Conservation (phyloP, 2,329 filamentous ascomycete species). For the Epichloe hybrida region DNA sequence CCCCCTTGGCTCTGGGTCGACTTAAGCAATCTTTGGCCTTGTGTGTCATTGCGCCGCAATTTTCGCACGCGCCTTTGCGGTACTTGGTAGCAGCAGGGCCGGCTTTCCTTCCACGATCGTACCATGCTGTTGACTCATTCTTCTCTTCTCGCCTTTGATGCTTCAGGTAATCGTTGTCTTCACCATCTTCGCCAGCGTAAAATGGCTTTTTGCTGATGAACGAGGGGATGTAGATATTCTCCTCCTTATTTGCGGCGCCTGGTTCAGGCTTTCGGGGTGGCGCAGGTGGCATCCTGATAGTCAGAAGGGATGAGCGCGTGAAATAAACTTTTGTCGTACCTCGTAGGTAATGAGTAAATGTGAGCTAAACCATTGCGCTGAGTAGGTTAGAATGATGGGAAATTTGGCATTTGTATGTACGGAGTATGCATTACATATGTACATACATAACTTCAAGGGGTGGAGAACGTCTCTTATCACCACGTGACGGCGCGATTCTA, state of each 20-base stretch:
- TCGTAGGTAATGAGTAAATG: neutral
- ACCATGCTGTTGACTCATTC: constrained; percentile 71
- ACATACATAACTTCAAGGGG: neutral
- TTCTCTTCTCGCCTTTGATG: constrained; percentile 64
- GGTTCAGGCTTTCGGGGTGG: constrained; percentile 22
- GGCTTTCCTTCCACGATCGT: constrained; percentile 73
- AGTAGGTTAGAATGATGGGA: neutral
- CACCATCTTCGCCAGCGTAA: constrained; percentile 71
- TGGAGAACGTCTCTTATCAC: constrained; percentile 6
- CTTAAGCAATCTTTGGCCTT: constrained; percentile 89
- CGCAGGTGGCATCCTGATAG: constrained; percentile 11
- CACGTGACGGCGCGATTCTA: constrained; percentile 17
- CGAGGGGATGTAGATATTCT: constrained; percentile 95
- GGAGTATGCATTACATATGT: neutral
- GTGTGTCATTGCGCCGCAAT: constrained; percentile 94
- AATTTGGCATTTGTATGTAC: neutral
- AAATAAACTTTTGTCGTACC: neutral
- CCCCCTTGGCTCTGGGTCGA: constrained; percentile 76
- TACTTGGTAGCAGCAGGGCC: constrained; percentile 90
- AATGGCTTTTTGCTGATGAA: constrained; percentile 98
- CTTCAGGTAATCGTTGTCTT: constrained; percentile 79
- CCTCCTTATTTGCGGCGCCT: constrained; percentile 54
- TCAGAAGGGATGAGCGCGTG: neutral
- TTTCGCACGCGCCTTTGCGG: constrained; percentile 95
- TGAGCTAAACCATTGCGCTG: neutral